Percentiles rank a stretch among this genome's conserved stretches.
Conservation (phyloP, 2,329 filamentous ascomycete genomes). For the Lachnellula occidentalis region DNA sequence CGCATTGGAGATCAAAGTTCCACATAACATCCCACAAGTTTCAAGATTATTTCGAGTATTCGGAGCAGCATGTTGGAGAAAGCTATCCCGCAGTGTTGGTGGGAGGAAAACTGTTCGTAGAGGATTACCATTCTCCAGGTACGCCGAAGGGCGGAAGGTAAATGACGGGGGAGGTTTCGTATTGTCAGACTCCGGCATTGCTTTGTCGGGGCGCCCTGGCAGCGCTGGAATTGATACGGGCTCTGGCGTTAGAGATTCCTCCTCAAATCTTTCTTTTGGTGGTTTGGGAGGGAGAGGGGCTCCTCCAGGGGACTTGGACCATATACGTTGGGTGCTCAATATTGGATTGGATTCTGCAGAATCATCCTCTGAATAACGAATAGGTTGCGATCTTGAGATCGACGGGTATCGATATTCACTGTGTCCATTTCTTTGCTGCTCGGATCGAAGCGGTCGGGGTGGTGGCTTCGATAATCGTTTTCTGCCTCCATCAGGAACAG, state of each 20-base stretch:
- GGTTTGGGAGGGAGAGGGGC: slow-evolving; percentile 15
- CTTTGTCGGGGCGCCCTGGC: slow-evolving; percentile 27
- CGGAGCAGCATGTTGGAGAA: slow-evolving; percentile 65
- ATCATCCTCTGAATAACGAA: slow-evolving; percentile 35
- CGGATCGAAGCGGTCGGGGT: slow-evolving; percentile 20
- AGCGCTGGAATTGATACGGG: slow-evolving; percentile 1
- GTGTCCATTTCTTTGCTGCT: slow-evolving; percentile 14
- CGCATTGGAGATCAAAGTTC: slow-evolving; percentile 85
- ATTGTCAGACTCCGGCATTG: slow-evolving; percentile 1
- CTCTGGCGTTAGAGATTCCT: neutral
- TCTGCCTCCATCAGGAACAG: slow-evolving; percentile 18
- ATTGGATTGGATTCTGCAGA: neutral
- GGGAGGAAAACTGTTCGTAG: slow-evolving; percentile 87
- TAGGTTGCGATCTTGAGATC: slow-evolving; percentile 45
- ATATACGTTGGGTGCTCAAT: neutral
- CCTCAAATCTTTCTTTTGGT: slow-evolving; percentile 23
- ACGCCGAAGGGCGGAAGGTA: slow-evolving; percentile 78
- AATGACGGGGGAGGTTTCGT: slow-evolving; percentile 36
- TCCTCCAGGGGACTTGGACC: neutral
- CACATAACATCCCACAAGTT: slow-evolving; percentile 92
- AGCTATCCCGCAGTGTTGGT: slow-evolving; percentile 63
- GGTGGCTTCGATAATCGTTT: slow-evolving; percentile 23
- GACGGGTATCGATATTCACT: slow-evolving; percentile 51
- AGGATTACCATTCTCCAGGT: slow-evolving; percentile 82
- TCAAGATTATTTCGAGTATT: slow-evolving; percentile 84